Conservation (phyloP, 352 stramenopile species). For the Bremia lactucae region DNA sequence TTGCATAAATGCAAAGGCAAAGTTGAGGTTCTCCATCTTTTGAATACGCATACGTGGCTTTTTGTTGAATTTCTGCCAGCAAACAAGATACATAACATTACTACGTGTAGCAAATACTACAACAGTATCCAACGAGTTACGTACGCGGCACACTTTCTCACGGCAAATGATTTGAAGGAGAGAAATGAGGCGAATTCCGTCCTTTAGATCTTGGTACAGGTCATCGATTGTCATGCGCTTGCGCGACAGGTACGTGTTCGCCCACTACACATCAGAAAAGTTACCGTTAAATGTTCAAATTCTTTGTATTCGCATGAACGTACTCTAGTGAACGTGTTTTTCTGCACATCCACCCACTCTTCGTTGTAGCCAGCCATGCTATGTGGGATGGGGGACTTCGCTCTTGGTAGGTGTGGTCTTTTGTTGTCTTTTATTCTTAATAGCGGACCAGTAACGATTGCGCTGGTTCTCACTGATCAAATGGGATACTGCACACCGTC, state of each 20-base stretch:
- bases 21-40: conserved; percentile 89
- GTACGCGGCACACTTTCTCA: conserved; percentile 78
- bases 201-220: conserved; percentile 81
- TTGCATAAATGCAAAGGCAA: conserved; percentile 84
- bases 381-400: too few relatives aligned
- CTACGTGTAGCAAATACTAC: background rate
- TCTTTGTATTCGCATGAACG: too few relatives aligned
- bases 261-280: conserved; percentile 44
- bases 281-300: too few relatives aligned
- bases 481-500: too few relatives aligned
- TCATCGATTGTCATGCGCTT: conserved; percentile 86
- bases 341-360: conserved; percentile 87
- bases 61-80: conserved; percentile 84
- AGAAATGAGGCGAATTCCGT: conserved; percentile 80
- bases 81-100: background rate
- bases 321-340: conserved; percentile 87
- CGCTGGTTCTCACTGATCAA: too few relatives aligned
- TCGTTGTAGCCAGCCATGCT: conserved; percentile 57
- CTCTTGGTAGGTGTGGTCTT: background rate
- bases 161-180: conserved; percentile 84
- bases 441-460: too few relatives aligned
- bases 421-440: background rate
- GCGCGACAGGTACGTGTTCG: conserved; percentile 83
- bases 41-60: conserved; percentile 89
- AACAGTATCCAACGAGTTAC: conserved; percentile 2